Evolutionary conservation across 148 eudicot genomes (phyloP), one percentile per base, ranked within the genome.

Genomic region (Amaranthus cruentus): DNA sequence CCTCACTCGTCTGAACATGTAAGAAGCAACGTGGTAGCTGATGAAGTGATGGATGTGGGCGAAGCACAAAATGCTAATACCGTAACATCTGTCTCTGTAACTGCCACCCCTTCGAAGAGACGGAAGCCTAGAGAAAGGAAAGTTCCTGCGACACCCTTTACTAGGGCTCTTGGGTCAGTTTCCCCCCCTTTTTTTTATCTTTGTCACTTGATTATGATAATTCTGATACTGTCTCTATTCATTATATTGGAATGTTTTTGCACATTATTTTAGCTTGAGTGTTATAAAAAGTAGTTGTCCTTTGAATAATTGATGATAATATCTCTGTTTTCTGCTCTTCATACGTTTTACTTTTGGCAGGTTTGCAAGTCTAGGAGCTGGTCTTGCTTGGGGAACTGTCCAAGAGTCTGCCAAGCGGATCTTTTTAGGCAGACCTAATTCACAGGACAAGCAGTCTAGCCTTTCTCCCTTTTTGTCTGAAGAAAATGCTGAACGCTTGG

Each of bases 371-470:
- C 84, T 95, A 53, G 99, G 99, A 81, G 99, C 97, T 75, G 96
- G 99, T 81, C 96, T 95, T 74, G 99, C 96, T 10, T 95, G 99
- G 99, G 99, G 99, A 70, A 87, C 94, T 62, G 75, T 92, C 70
- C 90, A 95, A 88, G 99, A 95, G 78, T 95, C 96, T 77, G 83
- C 97, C 71, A 90, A 73, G 83, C 83, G 97, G 79, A 74, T 95
- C 51, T 64, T 87, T 54, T 95, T 76, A 81, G 97, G 97, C 70
- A 84, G 50, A 8, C 85, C 79, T 68, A 57, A 71, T 28, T 63
- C 77, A 12, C 77, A 80, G 75, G 91, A 79, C 51, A 81, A 84
- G 52, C 85, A 88, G 72, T 81, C 88, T 73, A 84, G 81, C 15
- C 28, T 81, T 73, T 91, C 99, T 55, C 90, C 99, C 44, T 90